A percentile compares a stretch with the other conserved stretches of the same genome.
These are phyloP conservation scores for Cyathus striatus DNA, from an alignment of 768 basidiomycete species.

Conservation along the genomic window DNA sequence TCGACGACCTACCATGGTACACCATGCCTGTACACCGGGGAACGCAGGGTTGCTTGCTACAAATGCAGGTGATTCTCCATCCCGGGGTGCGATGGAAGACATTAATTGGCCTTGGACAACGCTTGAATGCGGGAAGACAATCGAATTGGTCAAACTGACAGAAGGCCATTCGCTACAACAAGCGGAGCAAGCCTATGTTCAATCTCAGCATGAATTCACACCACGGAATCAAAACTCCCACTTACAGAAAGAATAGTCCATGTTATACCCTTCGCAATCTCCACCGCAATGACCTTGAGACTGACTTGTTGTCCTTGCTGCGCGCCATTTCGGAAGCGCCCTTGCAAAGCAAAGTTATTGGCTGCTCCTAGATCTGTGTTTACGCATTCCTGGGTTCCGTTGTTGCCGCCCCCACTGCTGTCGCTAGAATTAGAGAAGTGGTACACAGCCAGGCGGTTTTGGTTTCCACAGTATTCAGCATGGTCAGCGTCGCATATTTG, in stretches of 20 bases:
- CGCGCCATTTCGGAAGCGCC: conserved; percentile 29
- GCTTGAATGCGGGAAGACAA: conserved; percentile 32
- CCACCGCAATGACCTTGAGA: conserved; percentile 29
- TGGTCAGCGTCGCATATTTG: conserved; percentile 32
- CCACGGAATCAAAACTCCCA: conserved; percentile 1
- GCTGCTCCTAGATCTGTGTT: conserved; percentile 16
- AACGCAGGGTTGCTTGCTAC: conserved; percentile 39
- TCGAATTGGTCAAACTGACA: conserved; percentile 31
- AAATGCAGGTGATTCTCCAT: conserved; percentile 38
- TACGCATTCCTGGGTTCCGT: conserved; percentile 21
- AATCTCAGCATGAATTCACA: neutral
- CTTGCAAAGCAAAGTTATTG: conserved; percentile 34
- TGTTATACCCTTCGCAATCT: conserved; percentile 31
- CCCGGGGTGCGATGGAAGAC: conserved; percentile 28
- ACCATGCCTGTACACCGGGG: conserved; percentile 36
- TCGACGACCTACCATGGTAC: conserved; percentile 25
- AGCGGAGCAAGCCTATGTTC: conserved; percentile 28
- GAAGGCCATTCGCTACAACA: conserved; percentile 41
- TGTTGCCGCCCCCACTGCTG: conserved; percentile 2
- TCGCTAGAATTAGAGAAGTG: conserved; percentile 21
- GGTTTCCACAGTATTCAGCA: conserved; percentile 33
- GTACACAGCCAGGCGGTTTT: conserved; percentile 32
- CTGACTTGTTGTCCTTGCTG: conserved; percentile 20
- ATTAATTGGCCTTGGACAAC: conserved; percentile 31
- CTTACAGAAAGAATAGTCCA: conserved; percentile 38